Evolutionary conservation across 2,329 filamentous ascomycete species (phyloP), one percentile per base, ranked within the genome.

Genomic region (Colletotrichum australisinense): DNA sequence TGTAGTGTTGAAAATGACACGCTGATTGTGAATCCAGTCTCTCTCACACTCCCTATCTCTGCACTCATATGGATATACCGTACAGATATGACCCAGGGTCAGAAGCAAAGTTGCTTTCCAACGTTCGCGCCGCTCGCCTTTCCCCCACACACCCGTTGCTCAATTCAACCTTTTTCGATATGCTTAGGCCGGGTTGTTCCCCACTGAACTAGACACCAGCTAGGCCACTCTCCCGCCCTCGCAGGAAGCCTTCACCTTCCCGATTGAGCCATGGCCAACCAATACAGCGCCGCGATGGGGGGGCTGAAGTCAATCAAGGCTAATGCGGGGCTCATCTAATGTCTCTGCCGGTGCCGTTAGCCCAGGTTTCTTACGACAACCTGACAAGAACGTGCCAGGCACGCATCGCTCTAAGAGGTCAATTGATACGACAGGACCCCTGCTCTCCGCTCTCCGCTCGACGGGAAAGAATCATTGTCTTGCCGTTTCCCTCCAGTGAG

Each of bases 371-470:
- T n/a, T 11, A 49, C 22, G 22, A 16, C 30, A 38, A 19, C 38
- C 38, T 28, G 24, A 57, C 60, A 62, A 73, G 59, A 76, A 75
- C 74, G 74, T 76, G 75, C 67, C 67, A 74, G 73, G 75, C 70
- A 75, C 62, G 49, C 67, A 59, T 53, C 16, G 26, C 59, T 76
- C 64, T 76, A 32, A 76, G 60, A 76, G 75, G 75, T 52, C 74
- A 73, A 69, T 73, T 75, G 66, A 76, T 75, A 76, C 63, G 73
- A 64, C 62, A 7, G 16, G 35, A 66, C 74, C 75, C 70, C 65
- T 71, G 68, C 32, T 30, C 56, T 35, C 30, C 19, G 72, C 32
- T 30, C 56, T 35, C 30, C 19, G 24, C 24, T 67, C 42, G 60
- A 52, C 65, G 58, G 64, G 57, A 63, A 4, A 49, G 19, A 49